Base-by-base conservation (phyloP, 2,329 filamentous ascomycete genomes). In the Talaromyces islandicus region DNA sequence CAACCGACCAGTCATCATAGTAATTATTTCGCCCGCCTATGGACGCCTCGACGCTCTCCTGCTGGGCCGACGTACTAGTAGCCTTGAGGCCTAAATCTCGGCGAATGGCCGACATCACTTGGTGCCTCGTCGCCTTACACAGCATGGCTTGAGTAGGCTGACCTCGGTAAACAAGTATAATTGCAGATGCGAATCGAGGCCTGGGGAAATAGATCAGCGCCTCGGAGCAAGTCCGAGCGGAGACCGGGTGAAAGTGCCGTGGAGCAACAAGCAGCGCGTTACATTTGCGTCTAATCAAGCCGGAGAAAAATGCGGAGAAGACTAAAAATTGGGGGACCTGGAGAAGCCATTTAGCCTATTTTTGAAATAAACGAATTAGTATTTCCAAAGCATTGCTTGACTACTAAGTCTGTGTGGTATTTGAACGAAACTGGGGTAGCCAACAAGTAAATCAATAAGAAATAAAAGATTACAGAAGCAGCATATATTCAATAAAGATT, bases 211-310 rank as follows among this genome's bases (percentile, higher is more conserved):
- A 46, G 11, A 46, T 19, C 9, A 46, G 19, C 21, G 19, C 43
- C 17, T 46, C 57, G 57, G 57, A 58, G 57, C 12, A 58, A 43
- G 57, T 46, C 57, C 57, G 57, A 54, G 24, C 53, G 19, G 57
- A 51, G 35, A 17, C 30, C 48, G 48, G 32, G 32, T 30, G 12
- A 35, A 35, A 3, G 19, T n/a, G 19, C 21, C 29, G 46, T 6
- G 5, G 30, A 41, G 32, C 14, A 6, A 29, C 17, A 35, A 35
- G 32, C 11, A 14, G 12, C 4, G 14, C 5, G 12, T 35, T 35
- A 12, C 32, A 35, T 35, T 35, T 35, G 4, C 32, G 14, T 35
- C 32, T 35, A 35, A 35, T 35, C 11, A 12, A 32, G 12, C 35
- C n/a, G 11, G 57, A 29, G 30, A 12, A 27, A 25, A 58, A 30